These are phyloP conservation scores for Gossypium mustelinum DNA, from an alignment of 345 rosid genomes.

Conservation along the genomic window DNA sequence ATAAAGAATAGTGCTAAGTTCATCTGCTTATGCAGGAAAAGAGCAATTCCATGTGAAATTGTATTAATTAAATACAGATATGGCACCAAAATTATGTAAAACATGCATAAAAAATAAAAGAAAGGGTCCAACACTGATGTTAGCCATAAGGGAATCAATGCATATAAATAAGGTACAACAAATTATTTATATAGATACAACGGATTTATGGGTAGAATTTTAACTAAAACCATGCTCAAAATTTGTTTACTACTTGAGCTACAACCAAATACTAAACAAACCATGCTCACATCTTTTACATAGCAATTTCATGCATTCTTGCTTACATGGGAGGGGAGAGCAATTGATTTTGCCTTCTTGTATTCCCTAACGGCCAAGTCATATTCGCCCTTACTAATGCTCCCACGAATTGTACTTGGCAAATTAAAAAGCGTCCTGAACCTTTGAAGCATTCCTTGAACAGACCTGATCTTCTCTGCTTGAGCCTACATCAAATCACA, in stretches of 20 bases:
- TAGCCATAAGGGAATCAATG: slow-evolving; percentile 10
- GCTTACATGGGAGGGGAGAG: slow-evolving; percentile 93
- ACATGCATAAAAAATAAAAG: neutral
- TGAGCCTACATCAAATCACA: slow-evolving; percentile 56
- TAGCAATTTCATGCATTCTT: slow-evolving; percentile 6
- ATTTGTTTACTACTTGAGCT: neutral
- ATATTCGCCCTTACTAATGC: slow-evolving; percentile 92
- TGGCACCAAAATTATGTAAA: neutral
- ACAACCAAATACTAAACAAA: neutral
- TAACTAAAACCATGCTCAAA: slow-evolving; percentile 1
- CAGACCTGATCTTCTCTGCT: slow-evolving; percentile 97
- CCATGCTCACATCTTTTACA: neutral
- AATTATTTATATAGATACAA: neutral
- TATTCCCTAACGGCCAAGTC: slow-evolving; percentile 97
- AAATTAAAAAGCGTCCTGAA: slow-evolving; percentile 89
- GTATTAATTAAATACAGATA: neutral
- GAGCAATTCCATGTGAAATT: neutral
- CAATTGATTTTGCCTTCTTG: slow-evolving; percentile 95
- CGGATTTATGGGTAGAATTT: neutral
- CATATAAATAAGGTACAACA: neutral
- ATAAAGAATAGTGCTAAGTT: slow-evolving; percentile 12
- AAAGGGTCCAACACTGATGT: neutral
- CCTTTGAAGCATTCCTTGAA: slow-evolving; percentile 98
- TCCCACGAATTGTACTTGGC: slow-evolving; percentile 91
- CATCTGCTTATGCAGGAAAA: neutral